Percentiles rank a stretch among this genome's conserved stretches.
Evolutionary conservation across 2,329 filamentous ascomycete species (phyloP).

Genomic region (Fusarium algeriense): DNA sequence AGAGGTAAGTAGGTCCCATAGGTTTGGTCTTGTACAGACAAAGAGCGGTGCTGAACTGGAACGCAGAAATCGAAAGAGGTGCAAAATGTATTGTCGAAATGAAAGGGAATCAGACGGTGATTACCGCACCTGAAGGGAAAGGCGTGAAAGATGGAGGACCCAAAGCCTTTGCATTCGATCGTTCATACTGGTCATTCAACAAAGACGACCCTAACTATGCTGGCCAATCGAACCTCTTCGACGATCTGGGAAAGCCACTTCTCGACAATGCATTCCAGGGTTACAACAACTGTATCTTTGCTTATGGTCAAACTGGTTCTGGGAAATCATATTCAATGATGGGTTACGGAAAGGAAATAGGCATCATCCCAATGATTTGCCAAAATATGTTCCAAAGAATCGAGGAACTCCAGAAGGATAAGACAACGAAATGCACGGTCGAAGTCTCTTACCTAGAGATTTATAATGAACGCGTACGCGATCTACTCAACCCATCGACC

Average conservation of each 20-base stretch:
- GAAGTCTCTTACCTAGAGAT: slow-evolving; percentile 99
- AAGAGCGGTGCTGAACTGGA: slow-evolving; percentile 36
- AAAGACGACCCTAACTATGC: slow-evolving; percentile 85
- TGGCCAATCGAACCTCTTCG: slow-evolving; percentile 88
- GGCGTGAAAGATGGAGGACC: slow-evolving; percentile 75
- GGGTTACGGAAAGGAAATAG: slow-evolving; percentile 96
- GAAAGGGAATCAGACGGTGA: slow-evolving; percentile 91
- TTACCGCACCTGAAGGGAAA: slow-evolving; percentile 79
- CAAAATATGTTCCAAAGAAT: slow-evolving; percentile 98
- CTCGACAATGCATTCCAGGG: slow-evolving; percentile 98
- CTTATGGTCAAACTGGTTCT: slow-evolving; percentile 97
- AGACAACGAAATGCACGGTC: slow-evolving; percentile 86
- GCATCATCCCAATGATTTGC: slow-evolving; percentile 97
- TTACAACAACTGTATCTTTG: slow-evolving; percentile 99
- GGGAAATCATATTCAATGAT: slow-evolving; percentile 99
- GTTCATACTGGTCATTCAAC: slow-evolving; percentile 98
- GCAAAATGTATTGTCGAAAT: slow-evolving; percentile 98
- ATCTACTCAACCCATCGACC: slow-evolving; percentile 92
- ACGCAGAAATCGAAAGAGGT: slow-evolving; percentile 84
- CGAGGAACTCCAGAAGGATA: slow-evolving; percentile 74
- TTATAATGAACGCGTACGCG: slow-evolving; percentile 97
- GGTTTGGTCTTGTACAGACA: neutral
- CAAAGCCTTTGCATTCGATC: slow-evolving; percentile 95
- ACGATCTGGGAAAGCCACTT: slow-evolving; percentile 87
- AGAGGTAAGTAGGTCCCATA: slow-evolving; percentile 72